These are phyloP conservation scores for Candida yuanshanica DNA, from an alignment of 805 yeast species.

Conservation along the genomic window DNA sequence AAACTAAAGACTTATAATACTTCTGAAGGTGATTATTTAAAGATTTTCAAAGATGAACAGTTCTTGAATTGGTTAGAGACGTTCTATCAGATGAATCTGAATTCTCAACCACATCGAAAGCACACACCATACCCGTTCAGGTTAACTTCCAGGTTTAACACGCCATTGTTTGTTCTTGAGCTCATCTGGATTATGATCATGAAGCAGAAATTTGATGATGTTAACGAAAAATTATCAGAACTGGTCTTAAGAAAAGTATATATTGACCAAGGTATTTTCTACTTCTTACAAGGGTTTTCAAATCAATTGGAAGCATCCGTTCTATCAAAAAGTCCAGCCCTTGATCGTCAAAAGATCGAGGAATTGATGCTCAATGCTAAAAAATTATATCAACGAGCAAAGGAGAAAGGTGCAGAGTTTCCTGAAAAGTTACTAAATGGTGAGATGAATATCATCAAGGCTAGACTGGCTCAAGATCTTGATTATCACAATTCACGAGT, in stretches of 20 bases:
- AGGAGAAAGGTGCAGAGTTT: constrained; percentile 7
- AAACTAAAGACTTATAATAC: constrained; percentile 6
- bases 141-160: constrained; percentile 7
- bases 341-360: constrained; percentile 10
- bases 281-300: constrained; percentile 21
- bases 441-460: constrained; percentile 12
- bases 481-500: neutral
- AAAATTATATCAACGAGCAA: constrained; percentile 12
- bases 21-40: neutral
- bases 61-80: constrained; percentile 19
- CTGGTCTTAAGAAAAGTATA: constrained; percentile 14
- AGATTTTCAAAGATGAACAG: constrained; percentile 18
- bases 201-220: constrained; percentile 13
- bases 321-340: constrained; percentile 1
- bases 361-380: constrained; percentile 10
- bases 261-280: constrained; percentile 18
- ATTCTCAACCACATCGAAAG: neutral
- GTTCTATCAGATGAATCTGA: constrained; percentile 4
- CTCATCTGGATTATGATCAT: constrained; percentile 19
- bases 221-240: constrained; percentile 16
- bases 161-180: constrained; percentile 12
- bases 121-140: constrained; percentile 10
- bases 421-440: constrained; percentile 15
- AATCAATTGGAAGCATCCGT: constrained; percentile 16
- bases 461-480: constrained; percentile 5